These are phyloP conservation scores for Hygrophoropsis aurantiaca DNA, from an alignment of 768 basidiomycete species.

Conservation along the genomic window DNA sequence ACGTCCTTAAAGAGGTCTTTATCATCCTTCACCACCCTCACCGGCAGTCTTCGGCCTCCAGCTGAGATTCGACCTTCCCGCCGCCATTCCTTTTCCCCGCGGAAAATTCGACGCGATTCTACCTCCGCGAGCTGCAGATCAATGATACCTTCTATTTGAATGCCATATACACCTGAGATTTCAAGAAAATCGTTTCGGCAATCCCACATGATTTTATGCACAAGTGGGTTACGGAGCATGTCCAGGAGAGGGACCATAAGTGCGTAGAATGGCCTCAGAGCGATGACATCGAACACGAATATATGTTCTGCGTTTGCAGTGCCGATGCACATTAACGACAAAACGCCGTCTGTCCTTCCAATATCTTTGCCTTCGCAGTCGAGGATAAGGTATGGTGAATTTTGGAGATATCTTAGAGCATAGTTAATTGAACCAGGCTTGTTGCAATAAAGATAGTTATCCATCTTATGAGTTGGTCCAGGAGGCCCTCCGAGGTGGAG, in stretches of 20 bases:
- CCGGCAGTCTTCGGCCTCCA: constrained; percentile 21
- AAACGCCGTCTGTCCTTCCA: constrained; percentile 27
- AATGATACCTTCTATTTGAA: constrained; percentile 31
- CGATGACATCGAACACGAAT: constrained; percentile 38
- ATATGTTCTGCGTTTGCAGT: constrained; percentile 29
- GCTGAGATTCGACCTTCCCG: constrained; percentile 25
- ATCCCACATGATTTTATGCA: constrained; percentile 43
- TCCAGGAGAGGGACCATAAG: constrained; percentile 23
- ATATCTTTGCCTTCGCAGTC: constrained; percentile 42
- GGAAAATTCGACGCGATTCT: constrained; percentile 21
- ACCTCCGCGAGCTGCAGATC: constrained; percentile 45
- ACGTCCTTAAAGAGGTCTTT: constrained; percentile 26
- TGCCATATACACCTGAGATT: constrained; percentile 25
- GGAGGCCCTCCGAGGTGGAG: no score
- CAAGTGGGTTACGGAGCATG: constrained; percentile 25
- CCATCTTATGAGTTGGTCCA: no score
- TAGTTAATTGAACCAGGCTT: constrained; percentile 10
- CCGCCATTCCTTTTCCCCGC: constrained; percentile 25
- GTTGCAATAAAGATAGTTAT: constrained; percentile 19
- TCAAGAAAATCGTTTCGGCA: constrained; percentile 42
- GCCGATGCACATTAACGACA: constrained; percentile 37
- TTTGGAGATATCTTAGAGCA: constrained; percentile 18
- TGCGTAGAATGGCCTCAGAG: constrained; percentile 14
- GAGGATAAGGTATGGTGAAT: constrained; percentile 28
- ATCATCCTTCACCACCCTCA: constrained; percentile 21